These are phyloP conservation scores for Claviceps arundinis DNA, from an alignment of 2,329 filamentous ascomycete species.

Conservation along the genomic window DNA sequence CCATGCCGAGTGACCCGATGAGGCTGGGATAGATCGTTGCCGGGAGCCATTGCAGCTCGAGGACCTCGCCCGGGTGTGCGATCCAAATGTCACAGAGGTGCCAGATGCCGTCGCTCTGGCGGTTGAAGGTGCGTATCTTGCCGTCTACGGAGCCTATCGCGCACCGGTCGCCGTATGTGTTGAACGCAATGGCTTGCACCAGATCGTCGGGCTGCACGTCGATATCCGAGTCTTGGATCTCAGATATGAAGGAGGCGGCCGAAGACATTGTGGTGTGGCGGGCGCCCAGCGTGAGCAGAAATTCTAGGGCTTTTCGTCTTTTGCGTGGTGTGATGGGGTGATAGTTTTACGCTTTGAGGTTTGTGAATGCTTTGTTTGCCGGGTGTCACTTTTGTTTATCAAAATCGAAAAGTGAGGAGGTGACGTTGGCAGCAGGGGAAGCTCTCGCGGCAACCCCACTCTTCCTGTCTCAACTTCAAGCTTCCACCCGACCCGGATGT, in stretches of 20 bases:
- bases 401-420: too few species aligned
- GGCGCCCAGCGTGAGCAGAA: too few species aligned
- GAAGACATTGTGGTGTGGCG: constrained; percentile 14
- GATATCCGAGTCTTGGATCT: constrained; percentile 37
- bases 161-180: constrained; percentile 83
- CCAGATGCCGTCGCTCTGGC: constrained; percentile 67
- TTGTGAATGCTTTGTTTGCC: too few species aligned
- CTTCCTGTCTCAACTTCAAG: too few species aligned
- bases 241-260: constrained; percentile 26
- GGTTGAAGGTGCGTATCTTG: constrained; percentile 82
- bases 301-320: too few species aligned
- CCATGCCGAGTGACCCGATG: constrained; percentile 76
- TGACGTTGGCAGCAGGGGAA: too few species aligned
- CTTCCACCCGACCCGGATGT: too few species aligned
- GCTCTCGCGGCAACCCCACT: too few species aligned
- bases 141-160: constrained; percentile 87
- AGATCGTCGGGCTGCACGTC: constrained; percentile 65
- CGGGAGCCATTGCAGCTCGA: constrained; percentile 91
- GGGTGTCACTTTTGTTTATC: too few species aligned
- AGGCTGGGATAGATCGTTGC: constrained; percentile 77
- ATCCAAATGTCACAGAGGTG: constrained; percentile 75
- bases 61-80: constrained; percentile 79
- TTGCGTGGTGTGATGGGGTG: too few species aligned
- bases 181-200: constrained; percentile 77
- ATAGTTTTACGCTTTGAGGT: too few species aligned